phyloP scores from a whole-genome alignment of 192 early-diverging fungal species.

The Mortierella antarctica region DNA sequence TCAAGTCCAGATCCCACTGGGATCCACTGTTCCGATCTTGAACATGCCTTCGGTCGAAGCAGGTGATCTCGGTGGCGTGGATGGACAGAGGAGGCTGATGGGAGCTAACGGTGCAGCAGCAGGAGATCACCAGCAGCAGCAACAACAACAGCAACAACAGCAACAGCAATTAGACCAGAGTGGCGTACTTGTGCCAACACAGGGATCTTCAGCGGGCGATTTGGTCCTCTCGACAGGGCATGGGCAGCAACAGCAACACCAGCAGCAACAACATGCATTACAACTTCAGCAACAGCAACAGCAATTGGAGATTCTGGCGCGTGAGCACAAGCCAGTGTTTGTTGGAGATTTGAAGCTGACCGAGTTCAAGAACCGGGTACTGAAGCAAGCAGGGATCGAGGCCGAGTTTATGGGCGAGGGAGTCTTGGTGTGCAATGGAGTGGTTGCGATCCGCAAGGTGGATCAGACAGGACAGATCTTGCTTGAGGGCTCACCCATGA shows the following conservation, averaged over 20 bases:
- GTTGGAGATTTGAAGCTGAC: constrained; percentile 90
- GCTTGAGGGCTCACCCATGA: constrained; percentile 50
- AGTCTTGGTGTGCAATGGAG: constrained; percentile 85
- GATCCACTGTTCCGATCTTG: constrained; percentile 77
- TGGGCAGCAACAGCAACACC: constrained; percentile 11
- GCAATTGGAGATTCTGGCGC: constrained; percentile 34
- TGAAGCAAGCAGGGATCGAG: constrained; percentile 77
- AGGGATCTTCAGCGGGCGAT: neutral
- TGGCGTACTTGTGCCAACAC: neutral
- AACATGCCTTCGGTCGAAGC: constrained; percentile 69
- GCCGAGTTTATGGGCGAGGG: constrained; percentile 89
- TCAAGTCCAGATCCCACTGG: constrained; percentile 71
- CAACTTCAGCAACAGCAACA: constrained; percentile 47
- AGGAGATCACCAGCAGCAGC: constrained; percentile 1
- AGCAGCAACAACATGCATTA: constrained; percentile 1
- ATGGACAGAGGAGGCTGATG: constrained; percentile 1
- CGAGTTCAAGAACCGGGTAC: constrained; percentile 74
- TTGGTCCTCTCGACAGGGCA: constrained; percentile 3
- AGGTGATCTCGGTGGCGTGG: neutral
- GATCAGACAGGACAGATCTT: constrained; percentile 34
- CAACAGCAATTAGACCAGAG: neutral
- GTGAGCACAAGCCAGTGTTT: constrained; percentile 71
- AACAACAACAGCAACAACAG: neutral
- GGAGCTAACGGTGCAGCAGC: neutral
- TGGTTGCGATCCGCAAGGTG: constrained; percentile 74